Percentiles rank a stretch among this genome's conserved stretches.
phyloP scores from a whole-genome alignment of 2,329 filamentous ascomycete genomes.

The Hymenotorrendiella dingleyae region DNA sequence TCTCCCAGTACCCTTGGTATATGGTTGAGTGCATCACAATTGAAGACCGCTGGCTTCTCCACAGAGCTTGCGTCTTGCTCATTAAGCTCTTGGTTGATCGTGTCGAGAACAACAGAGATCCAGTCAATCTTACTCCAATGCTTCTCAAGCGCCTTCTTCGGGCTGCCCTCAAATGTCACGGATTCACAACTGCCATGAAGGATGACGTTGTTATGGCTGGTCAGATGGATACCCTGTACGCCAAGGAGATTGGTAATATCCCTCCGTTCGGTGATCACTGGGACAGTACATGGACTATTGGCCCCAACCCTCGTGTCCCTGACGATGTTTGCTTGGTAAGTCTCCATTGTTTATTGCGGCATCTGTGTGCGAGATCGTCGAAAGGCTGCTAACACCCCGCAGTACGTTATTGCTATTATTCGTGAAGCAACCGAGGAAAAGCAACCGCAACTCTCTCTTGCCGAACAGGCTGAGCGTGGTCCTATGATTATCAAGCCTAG shows the following conservation, averaged over 20 bases:
- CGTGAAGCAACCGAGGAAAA: constrained; percentile 44
- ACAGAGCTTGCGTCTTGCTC: constrained; percentile 44
- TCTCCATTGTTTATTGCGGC: constrained; percentile 11
- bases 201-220: constrained; percentile 47
- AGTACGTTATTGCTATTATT: too few relatives aligned
- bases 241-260: constrained; percentile 37
- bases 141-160: constrained; percentile 48
- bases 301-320: constrained; percentile 42
- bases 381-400: too few relatives aligned
- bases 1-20: constrained; percentile 53
- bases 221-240: constrained; percentile 31
- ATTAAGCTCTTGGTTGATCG: constrained; percentile 40
- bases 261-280: constrained; percentile 44
- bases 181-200: constrained; percentile 57
- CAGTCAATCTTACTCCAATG: constrained; percentile 43
- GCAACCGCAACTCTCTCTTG: constrained; percentile 35
- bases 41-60: constrained; percentile 48
- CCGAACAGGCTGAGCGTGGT: constrained; percentile 33
- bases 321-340: constrained; percentile 51
- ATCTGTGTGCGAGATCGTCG: too few relatives aligned
- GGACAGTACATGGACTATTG: constrained; percentile 47
- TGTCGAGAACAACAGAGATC: constrained; percentile 35
- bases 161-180: constrained; percentile 50
- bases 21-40: constrained; percentile 51
- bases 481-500: constrained; percentile 6